A percentile compares a stretch with the other conserved stretches of the same genome.
These are phyloP conservation scores for Drechslerella coelobrocha DNA, from an alignment of 2,329 filamentous ascomycete species.

Conservation along the genomic window DNA sequence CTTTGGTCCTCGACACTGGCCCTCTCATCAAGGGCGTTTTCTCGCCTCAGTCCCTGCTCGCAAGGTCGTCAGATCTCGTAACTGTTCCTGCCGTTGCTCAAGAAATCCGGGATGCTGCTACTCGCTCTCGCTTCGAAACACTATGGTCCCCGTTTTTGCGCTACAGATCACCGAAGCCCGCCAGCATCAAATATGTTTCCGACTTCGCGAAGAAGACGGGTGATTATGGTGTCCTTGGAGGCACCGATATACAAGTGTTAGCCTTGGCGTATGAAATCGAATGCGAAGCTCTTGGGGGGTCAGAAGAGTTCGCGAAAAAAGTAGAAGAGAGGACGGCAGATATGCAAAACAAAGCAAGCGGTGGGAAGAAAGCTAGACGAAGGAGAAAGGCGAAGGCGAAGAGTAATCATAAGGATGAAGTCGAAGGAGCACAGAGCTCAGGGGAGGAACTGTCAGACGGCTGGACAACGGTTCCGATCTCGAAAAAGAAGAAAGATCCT, in stretches of 20 bases:
- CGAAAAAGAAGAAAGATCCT: slow-evolving; percentile 11
- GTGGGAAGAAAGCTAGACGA: slow-evolving; percentile 11
- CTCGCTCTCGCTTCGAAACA: slow-evolving; percentile 80
- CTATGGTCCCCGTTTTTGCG: slow-evolving; percentile 84
- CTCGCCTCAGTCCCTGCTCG: slow-evolving; percentile 78
- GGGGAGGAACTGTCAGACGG: slow-evolving; percentile 12
- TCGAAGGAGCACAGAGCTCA: not conserved
- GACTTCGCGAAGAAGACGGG: slow-evolving; percentile 90
- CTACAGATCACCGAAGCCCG: slow-evolving; percentile 74
- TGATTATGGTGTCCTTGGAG: slow-evolving; percentile 84
- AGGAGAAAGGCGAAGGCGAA: slow-evolving; percentile 8
- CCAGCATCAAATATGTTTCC: slow-evolving; percentile 78
- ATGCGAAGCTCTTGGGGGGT: slow-evolving; percentile 74
- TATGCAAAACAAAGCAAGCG: slow-evolving; percentile 1
- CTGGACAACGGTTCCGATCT: slow-evolving; percentile 35
- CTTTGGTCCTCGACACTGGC: slow-evolving; percentile 86
- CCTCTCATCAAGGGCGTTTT: slow-evolving; percentile 94
- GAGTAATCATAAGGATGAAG: not conserved
- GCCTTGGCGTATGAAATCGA: slow-evolving; percentile 95
- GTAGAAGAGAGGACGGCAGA: slow-evolving; percentile 15
- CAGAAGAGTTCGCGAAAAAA: slow-evolving; percentile 26
- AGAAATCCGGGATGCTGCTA: slow-evolving; percentile 85
- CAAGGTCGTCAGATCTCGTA: slow-evolving; percentile 76
- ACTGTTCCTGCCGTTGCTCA: slow-evolving; percentile 84
- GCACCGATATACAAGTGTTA: slow-evolving; percentile 85